Evolutionary conservation across 1,284 basidiomycete genomes (phyloP).

Genomic region (Sanghuangporus baumii): DNA sequence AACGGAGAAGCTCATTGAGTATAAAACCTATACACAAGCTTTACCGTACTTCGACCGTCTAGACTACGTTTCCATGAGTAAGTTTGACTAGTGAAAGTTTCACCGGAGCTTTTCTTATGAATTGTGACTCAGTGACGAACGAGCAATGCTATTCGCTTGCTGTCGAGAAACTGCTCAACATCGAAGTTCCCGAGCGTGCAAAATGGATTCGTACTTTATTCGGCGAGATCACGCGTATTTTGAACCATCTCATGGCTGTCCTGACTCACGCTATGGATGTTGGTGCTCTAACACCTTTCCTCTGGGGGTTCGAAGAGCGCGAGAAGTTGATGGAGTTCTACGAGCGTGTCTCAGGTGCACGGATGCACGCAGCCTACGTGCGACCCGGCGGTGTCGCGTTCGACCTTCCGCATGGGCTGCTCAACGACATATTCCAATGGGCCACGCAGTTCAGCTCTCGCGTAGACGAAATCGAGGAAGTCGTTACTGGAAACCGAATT

Average conservation of each 20-base stretch:
- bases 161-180: constrained; percentile 97
- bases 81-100: constrained; percentile 23
- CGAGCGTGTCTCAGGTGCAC: constrained; percentile 97
- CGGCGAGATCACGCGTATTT: constrained; percentile 93
- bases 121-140: constrained; percentile 72
- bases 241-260: constrained; percentile 98
- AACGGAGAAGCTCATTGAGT: constrained; percentile 98
- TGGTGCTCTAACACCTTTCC: constrained; percentile 96
- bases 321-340: constrained; percentile 99
- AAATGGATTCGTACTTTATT: constrained; percentile 99
- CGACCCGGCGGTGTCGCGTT: constrained; percentile 98
- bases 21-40: constrained; percentile 98
- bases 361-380: constrained; percentile 96
- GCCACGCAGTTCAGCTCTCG: constrained; percentile 89
- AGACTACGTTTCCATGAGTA: constrained; percentile 99
- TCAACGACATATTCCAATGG: constrained; percentile 98
- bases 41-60: constrained; percentile 99
- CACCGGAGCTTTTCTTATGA: neutral
- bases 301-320: constrained; percentile 99
- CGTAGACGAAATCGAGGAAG: constrained; percentile 97
- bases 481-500: constrained; percentile 95
- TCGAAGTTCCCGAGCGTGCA: constrained; percentile 96
- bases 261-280: constrained; percentile 96
- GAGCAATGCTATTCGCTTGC: constrained; percentile 96
- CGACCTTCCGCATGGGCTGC: constrained; percentile 92